These are phyloP conservation scores for Penicillium sp. DNA, from an alignment of 2,329 filamentous ascomycete genomes.

Conservation along the genomic window DNA sequence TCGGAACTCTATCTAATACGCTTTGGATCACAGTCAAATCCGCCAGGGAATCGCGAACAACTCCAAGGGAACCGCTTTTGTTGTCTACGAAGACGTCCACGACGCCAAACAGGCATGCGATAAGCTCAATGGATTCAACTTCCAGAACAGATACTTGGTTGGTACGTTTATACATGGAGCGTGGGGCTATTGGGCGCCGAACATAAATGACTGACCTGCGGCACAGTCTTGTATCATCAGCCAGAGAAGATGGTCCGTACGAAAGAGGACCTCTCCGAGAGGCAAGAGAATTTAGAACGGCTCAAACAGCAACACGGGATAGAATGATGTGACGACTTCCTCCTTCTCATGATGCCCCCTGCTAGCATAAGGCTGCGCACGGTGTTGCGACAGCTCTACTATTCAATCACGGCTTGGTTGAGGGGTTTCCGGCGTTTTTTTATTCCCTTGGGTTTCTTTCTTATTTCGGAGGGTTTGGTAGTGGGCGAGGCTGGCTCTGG, in stretches of 20 bases:
- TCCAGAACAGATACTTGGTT: slow-evolving; percentile 98
- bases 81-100: slow-evolving; percentile 99
- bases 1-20: slow-evolving; percentile 10
- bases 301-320: slow-evolving; percentile 98
- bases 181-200: not conserved
- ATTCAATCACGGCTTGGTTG: slow-evolving; percentile 37
- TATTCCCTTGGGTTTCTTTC: slow-evolving; percentile 37
- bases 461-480: slow-evolving; percentile 31
- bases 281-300: slow-evolving; percentile 96
- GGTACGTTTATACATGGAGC: slow-evolving; percentile 60
- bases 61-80: slow-evolving; percentile 97
- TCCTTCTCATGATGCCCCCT: slow-evolving; percentile 35
- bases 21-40: slow-evolving; percentile 71
- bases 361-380: slow-evolving; percentile 34
- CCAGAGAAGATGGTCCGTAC: slow-evolving; percentile 79
- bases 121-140: slow-evolving; percentile 99
- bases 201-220: not conserved
- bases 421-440: slow-evolving; percentile 44
- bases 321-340: slow-evolving; percentile 67
- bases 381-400: slow-evolving; percentile 30
- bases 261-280: slow-evolving; percentile 90
- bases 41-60: slow-evolving; percentile 96
- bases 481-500: slow-evolving; percentile 20
- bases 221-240: slow-evolving; percentile 69
- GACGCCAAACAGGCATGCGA: slow-evolving; percentile 99